Evolutionary conservation across 257 asterid genomes (phyloP).

Genomic region (Lycium ferocissimum): DNA sequence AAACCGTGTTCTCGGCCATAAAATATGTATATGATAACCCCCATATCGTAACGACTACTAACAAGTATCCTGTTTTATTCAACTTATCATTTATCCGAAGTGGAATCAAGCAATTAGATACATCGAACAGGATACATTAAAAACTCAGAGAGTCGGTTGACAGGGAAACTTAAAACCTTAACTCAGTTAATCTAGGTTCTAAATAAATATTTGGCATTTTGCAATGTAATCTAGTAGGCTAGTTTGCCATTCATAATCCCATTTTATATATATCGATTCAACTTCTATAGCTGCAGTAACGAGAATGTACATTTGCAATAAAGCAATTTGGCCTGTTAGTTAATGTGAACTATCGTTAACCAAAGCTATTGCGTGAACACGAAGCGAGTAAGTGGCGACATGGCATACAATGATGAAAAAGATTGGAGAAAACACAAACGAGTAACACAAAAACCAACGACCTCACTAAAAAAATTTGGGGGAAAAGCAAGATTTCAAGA

Average conservation of each 20-base stretch:
- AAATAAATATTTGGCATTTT: no score
- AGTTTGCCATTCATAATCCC: conserved; percentile 9
- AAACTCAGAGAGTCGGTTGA: no score
- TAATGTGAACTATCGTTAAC: neutral
- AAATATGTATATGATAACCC: no score
- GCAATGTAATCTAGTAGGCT: neutral
- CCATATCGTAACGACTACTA: no score
- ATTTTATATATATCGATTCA: conserved; percentile 15
- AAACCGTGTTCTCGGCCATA: no score
- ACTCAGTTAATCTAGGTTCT: no score
- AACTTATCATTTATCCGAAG: no score
- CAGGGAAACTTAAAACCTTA: no score
- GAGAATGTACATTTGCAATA: conserved; percentile 14
- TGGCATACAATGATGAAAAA: neutral
- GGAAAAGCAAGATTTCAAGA: neutral
- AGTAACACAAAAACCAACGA: neutral
- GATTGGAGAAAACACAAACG: neutral
- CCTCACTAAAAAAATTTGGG: neutral
- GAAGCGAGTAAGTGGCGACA: neutral
- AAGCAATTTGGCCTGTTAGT: neutral
- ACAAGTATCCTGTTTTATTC: no score
- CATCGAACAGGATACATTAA: no score
- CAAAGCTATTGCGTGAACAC: neutral
- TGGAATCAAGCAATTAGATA: no score
- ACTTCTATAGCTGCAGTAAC: conserved; percentile 17